phyloP scores from a whole-genome alignment of 148 eudicot genomes.

The Rhododendron simsii region DNA sequence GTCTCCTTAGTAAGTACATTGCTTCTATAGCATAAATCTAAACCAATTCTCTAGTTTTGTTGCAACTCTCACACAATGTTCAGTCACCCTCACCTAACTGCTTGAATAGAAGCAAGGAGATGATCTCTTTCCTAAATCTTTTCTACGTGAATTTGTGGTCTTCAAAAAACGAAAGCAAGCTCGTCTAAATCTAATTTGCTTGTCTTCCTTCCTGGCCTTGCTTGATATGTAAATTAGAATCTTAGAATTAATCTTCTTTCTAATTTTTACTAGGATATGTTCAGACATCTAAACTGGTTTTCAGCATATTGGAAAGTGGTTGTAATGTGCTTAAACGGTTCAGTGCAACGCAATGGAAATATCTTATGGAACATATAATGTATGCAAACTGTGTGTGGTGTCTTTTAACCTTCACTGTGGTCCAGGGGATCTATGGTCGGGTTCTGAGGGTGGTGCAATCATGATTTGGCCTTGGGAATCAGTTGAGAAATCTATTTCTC shows the following conservation, averaged over 20 bases:
- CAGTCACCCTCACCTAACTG: neutral
- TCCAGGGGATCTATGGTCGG: constrained; percentile 96
- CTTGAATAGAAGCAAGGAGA: neutral
- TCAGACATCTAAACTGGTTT: neutral
- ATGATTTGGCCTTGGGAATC: constrained; percentile 97
- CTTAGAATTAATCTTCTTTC: neutral
- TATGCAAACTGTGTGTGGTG: neutral
- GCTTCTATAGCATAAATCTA: neutral
- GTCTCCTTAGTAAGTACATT: neutral
- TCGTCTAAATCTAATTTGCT: neutral
- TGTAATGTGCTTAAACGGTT: neutral
- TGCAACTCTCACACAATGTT: neutral
- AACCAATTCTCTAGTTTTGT: neutral
- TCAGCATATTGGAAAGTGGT: neutral
- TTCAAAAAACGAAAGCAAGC: neutral
- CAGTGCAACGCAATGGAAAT: neutral
- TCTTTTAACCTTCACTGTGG: constrained; percentile 13
- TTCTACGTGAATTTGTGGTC: neutral
- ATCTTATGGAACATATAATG: neutral
- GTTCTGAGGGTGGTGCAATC: constrained; percentile 71
- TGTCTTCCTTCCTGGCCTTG: neutral
- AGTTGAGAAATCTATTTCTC: constrained; percentile 62
- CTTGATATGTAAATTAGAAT: neutral
- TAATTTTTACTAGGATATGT: neutral
- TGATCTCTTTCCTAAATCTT: neutral